A percentile compares a stretch with the other conserved stretches of the same genome.
These are phyloP conservation scores for Solioccasus polychromus DNA, from an alignment of 768 basidiomycete genomes.

Conservation along the genomic window DNA sequence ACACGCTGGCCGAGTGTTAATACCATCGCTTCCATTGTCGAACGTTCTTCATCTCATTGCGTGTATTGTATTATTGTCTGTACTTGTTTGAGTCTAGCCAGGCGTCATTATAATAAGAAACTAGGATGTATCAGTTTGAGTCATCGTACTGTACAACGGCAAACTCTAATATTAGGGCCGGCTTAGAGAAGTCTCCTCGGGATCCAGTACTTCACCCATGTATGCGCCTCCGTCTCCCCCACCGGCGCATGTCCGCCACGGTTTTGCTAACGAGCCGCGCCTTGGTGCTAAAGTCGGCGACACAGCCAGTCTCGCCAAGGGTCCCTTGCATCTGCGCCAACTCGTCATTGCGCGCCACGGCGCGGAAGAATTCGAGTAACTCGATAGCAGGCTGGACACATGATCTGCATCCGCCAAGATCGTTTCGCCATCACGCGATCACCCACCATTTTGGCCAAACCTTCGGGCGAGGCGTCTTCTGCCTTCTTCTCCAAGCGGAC, in stretches of 20 bases:
- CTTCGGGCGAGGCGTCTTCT: constrained; percentile 8
- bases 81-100: too few relatives aligned
- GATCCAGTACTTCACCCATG: constrained; percentile 23
- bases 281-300: constrained; percentile 7
- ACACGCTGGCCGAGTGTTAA: too few relatives aligned
- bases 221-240: constrained; percentile 8
- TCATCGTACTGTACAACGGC: too few relatives aligned
- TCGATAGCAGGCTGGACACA: constrained; percentile 30
- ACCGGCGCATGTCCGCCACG: constrained; percentile 13
- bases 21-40: too few relatives aligned
- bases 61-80: too few relatives aligned
- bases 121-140: too few relatives aligned
- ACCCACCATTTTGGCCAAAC: constrained; percentile 2
- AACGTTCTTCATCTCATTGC: too few relatives aligned
- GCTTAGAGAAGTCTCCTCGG: constrained; percentile 13
- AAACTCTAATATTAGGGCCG: too few relatives aligned
- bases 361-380: constrained; percentile 29
- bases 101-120: too few relatives aligned
- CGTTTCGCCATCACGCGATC: neutral
- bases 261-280: constrained; percentile 12
- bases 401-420: neutral
- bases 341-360: constrained; percentile 4
- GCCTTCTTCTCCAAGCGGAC: constrained; percentile 24
- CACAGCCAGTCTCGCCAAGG: constrained; percentile 2
- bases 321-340: neutral